Base-by-base conservation (phyloP, 352 stramenopile species). In the Globisporangium paroecandrum region DNA sequence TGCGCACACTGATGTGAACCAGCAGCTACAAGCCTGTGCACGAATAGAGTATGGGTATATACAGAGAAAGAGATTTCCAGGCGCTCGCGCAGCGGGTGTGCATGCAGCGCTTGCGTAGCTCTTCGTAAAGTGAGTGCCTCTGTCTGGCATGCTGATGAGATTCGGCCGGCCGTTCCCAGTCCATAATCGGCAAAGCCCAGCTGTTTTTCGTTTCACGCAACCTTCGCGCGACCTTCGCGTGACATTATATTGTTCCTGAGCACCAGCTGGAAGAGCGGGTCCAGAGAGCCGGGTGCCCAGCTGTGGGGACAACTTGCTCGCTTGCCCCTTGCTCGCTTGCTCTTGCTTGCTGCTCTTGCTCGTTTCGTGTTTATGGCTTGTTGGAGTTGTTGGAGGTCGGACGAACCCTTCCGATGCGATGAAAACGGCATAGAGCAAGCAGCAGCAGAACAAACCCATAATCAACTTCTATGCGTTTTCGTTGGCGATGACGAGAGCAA, bases 261-360 rank as follows among this genome's bases (percentile, higher is more conserved):
- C 27, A 22, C 55, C 55, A 61, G 55, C 55, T 61, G 55, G 55
- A 22, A 61, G 55, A 61, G 55, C 55, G 27, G 27, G 54, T 41
- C 25, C 54, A 27, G 29, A 61, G 55, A 61, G 55, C 55, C 55
- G 36, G 55, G 18, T 20, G 22, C 15, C 6, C 27, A 59, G 54
- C 9, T 59, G 25, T 32, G 29, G 29, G 27, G 24, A 59, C 34
- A 43, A 41, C 32, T 32, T 34, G 27, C 27, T 27, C 7, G 0
- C 1, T 49, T 49, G 41, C 41, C 41, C 7, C 15, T 49, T 47
- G 38, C 1, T 15, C 9, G 10, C 36, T 43, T 43, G 36, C 36
- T 43, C 25, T 58, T 59, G 54, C 27, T 59, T 57, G 49, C 9
- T 53, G 43, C 18, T n/a, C 6, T 56, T 56, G 49, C 8, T 58